Base-by-base conservation (phyloP, 2,329 filamentous ascomycete species). In the Cladophialophora immunda region DNA sequence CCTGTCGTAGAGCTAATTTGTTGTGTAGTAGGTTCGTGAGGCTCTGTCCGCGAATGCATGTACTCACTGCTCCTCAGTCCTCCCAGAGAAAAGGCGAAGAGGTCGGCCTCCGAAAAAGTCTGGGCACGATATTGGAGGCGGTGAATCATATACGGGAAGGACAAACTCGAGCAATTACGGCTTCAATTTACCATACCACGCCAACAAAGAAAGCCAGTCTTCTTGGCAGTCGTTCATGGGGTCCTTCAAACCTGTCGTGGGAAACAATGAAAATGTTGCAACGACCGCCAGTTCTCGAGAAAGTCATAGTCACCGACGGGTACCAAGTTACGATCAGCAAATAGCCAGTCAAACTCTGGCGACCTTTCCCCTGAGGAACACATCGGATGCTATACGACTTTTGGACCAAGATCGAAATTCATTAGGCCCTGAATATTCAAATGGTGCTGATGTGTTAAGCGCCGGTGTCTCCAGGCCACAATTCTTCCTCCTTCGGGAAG, bases 351-450 rank as follows among this genome's bases (percentile, higher is more conserved):
- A 66, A 56, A 62, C 25, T 27, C 52, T 66, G 9, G 64, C 64
- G 11, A 62, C 47, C 15, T 66, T 66, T 50, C 64, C 64, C 8
- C 27, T 66, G 47, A 66, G 64, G n/a, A 66, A 66, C 19, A 66
- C 64, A 57, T 66, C 64, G 50, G 64, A 66, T 58, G 64, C 64
- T 29, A 66, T 66, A 62, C 47, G 64, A 17, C 64, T 66, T 25
- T 36, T 66, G 58, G 64, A 66, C 64, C 47, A 66, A 52, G 64
- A 62, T 59, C 56, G 62, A 58, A 30, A 36, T 34, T 54, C 36
- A 15, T 36, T 30, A 38, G 22, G 38, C 41, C 34, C 53, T 15
- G 53, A 64, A 13, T 25, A 52, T 1, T 32, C 53, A 7, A 38
- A 29, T 22, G 38, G 11, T n/a, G 17, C n/a, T 54, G 30, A 64